These are phyloP conservation scores for Xylariaceae sp. DNA, from an alignment of 2,329 filamentous ascomycete genomes.

Conservation along the genomic window DNA sequence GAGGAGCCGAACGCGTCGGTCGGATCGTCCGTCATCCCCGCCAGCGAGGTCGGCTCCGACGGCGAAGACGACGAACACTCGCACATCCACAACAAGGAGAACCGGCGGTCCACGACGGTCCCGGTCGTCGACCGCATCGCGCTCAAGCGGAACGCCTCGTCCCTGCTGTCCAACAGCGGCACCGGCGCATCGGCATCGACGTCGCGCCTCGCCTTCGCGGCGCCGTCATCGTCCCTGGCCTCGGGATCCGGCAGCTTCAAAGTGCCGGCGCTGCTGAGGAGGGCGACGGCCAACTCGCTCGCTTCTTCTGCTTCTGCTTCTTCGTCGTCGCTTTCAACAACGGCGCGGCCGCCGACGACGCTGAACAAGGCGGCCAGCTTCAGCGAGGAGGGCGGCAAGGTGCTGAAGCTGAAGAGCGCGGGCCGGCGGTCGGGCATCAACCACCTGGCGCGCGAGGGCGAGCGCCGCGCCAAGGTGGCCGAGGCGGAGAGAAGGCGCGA, in stretches of 20 bases:
- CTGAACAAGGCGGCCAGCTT: constrained; percentile 21
- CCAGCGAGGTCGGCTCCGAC: constrained; percentile 43
- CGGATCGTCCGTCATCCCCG: constrained; percentile 36
- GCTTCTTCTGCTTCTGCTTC: constrained; percentile 27
- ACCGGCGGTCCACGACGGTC: constrained; percentile 29
- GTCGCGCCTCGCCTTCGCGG: constrained; percentile 49
- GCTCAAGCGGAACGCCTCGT: constrained; percentile 47
- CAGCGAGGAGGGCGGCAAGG: constrained; percentile 38
- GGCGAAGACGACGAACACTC: constrained; percentile 38
- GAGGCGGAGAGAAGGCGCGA: constrained; percentile 52
- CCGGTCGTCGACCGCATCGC: constrained; percentile 66
- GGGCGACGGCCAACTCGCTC: constrained; percentile 62
- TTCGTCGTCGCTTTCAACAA: constrained; percentile 4
- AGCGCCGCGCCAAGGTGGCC: constrained; percentile 45
- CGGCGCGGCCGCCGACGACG: too few relatives aligned
- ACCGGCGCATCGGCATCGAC: constrained; percentile 11
- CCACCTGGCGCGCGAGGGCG: constrained; percentile 52
- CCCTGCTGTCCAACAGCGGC: constrained; percentile 14
- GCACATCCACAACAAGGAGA: constrained; percentile 40
- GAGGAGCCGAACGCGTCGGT: constrained; percentile 53
- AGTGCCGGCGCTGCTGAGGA: constrained; percentile 62
- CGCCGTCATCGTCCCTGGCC: constrained; percentile 32
- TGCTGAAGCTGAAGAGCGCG: constrained; percentile 49
- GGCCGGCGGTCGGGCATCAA: constrained; percentile 54
- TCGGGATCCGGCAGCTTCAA: constrained; percentile 46